These are phyloP conservation scores for Cornus controversa DNA, from an alignment of 148 eudicot species.

Conservation along the genomic window DNA sequence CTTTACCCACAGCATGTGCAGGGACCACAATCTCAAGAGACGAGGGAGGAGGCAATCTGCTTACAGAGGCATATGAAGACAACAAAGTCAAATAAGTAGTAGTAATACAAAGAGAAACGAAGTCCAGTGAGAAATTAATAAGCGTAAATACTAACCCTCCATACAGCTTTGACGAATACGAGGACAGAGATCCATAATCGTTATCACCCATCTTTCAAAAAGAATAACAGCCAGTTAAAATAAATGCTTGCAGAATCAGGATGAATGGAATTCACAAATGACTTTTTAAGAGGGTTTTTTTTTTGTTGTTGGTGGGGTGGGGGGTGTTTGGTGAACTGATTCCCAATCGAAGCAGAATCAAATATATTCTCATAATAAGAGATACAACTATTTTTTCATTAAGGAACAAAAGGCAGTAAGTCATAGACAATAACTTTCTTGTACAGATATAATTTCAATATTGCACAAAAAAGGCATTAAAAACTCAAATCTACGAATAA, in stretches of 20 bases:
- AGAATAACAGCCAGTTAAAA: not conserved
- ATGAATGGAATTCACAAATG: not conserved
- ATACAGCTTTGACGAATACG: conserved; percentile 71
- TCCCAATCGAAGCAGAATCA: too few species aligned
- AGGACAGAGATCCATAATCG: conserved; percentile 57
- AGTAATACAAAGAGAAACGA: not conserved
- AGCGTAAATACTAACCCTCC: conserved; percentile 57
- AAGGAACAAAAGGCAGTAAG: too few species aligned
- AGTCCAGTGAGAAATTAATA: not conserved
- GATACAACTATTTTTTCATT: too few species aligned
- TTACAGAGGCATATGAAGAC: conserved; percentile 11
- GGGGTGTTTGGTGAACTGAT: too few species aligned
- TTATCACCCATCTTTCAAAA: conserved; percentile 57
- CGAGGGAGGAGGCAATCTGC: conserved; percentile 63
- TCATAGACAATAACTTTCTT: too few species aligned
- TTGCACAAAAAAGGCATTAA: too few species aligned
- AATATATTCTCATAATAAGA: too few species aligned
- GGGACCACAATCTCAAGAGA: conserved; percentile 81
- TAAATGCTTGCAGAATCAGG: not conserved
- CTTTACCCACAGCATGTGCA: conserved; percentile 76
- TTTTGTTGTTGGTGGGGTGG: too few species aligned
- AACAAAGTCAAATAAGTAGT: not conserved
- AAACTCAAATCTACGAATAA: too few species aligned
- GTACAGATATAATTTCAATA: too few species aligned
- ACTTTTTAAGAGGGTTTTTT: not conserved